Evolutionary conservation across 495 filamentous ascomycete species (phyloP).

Genomic region (Cryomyces minteri): DNA sequence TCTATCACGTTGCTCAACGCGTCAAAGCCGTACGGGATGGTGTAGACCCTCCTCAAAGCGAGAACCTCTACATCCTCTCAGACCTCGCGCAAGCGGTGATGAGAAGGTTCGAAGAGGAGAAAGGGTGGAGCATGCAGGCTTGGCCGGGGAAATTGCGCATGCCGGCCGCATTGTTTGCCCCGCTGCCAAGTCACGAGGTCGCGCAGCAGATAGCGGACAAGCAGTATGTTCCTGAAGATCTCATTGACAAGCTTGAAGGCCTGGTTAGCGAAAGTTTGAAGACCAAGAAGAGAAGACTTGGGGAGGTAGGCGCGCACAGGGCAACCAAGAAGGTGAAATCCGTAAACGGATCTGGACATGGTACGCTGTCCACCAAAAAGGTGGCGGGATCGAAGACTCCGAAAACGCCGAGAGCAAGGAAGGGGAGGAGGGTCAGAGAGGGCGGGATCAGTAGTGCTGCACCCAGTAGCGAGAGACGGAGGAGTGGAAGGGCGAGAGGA

Average conservation of each 20-base stretch:
- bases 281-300: slow-evolving; percentile 14
- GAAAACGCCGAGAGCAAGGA: slow-evolving; percentile 29
- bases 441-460: slow-evolving; percentile 15
- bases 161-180: slow-evolving; percentile 56
- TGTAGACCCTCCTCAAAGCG: slow-evolving; percentile 35
- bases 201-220: slow-evolving; percentile 72
- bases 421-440: slow-evolving; percentile 17
- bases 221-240: slow-evolving; percentile 62
- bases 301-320: slow-evolving; percentile 25
- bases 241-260: slow-evolving; percentile 59
- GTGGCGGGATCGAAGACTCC: slow-evolving; percentile 16
- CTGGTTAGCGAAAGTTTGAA: slow-evolving; percentile 27
- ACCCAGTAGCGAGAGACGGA: slow-evolving; percentile 20
- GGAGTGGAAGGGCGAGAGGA: slow-evolving; percentile 22
- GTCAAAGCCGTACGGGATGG: slow-evolving; percentile 80
- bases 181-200: slow-evolving; percentile 53
- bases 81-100: slow-evolving; percentile 76
- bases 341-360: not conserved
- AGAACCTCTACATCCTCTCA: slow-evolving; percentile 69
- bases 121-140: slow-evolving; percentile 60
- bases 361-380: slow-evolving; percentile 3
- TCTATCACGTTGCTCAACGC: slow-evolving; percentile 82
- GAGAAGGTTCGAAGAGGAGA: slow-evolving; percentile 60
- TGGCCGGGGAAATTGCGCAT: slow-evolving; percentile 68
- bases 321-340: not conserved